Evolutionary conservation across 2,329 filamentous ascomycete species (phyloP), one percentile per base, ranked within the genome.

Genomic region (Aspergillus pseudoglaucus): DNA sequence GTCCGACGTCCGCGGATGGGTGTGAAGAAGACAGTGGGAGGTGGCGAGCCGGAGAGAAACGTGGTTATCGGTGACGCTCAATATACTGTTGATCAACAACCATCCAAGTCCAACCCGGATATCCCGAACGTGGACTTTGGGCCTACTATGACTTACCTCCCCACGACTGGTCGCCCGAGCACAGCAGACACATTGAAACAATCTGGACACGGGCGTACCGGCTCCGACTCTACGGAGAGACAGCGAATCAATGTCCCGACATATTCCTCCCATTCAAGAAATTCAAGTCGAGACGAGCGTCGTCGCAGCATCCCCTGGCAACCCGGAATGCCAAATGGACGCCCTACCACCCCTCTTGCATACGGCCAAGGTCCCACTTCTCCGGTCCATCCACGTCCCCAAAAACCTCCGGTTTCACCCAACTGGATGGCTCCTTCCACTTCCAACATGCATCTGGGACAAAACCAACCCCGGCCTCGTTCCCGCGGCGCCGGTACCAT

Each of bases 71-170:
- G 74, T 14, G 75, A 77, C 60, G 67, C 67, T 50, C 72, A 63
- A 50, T 75, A 75, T 54, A 58, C 63, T 42, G 58, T 66, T 41
- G 62, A 67, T 38, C 61, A 69, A 33, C 53, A 46, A 8, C 62
- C 15, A 41, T 54, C 18, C 60, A 59, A 51, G 27, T 54, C 62
- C 33, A 71, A 72, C 12, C 74, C 79, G 20, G 76, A 81, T 48
- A 82, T 95, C 51, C 88, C 88, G 1, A 71, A 78, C 4, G 80
- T 95, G 53, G 84, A 96, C 65, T 96, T 96, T 68, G 91, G 91
- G 0, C 88, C 85, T 5, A 95, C 90, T 0, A 72, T 88, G 57
- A 84, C 86, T 50, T 85, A 89, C 48, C 73, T 72, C 51, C 77
- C 80, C 23, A 72, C 72, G 39, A 73, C 69, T 15, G 75, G 73